Conservation (phyloP, 2,329 filamentous ascomycete genomes). For the Fusarium veterinarium region DNA sequence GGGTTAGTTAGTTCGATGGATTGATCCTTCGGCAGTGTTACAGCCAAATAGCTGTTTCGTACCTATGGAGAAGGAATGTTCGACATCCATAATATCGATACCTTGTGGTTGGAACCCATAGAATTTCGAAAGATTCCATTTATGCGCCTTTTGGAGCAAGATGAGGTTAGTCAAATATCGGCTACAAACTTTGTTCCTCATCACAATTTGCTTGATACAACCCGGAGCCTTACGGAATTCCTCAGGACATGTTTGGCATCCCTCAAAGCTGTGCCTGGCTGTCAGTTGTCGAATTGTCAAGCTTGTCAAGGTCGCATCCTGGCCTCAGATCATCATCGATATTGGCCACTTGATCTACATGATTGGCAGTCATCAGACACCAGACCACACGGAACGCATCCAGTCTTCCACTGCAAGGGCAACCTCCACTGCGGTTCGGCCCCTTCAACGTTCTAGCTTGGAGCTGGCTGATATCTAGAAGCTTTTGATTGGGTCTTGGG, state of each 20-base stretch:
- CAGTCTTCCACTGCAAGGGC: constrained; percentile 36
- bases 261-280: constrained; percentile 20
- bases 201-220: background rate
- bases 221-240: background rate
- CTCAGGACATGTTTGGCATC: background rate
- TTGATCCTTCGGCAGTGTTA: constrained; percentile 5
- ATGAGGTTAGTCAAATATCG: background rate
- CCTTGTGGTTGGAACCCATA: background rate
- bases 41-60: background rate
- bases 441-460: constrained; percentile 30
- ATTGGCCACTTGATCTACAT: constrained; percentile 29
- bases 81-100: background rate
- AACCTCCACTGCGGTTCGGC: constrained; percentile 38
- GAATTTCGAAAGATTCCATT: background rate
- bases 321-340: constrained; percentile 35
- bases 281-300: constrained; percentile 5
- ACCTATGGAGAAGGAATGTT: background rate
- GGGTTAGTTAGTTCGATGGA: background rate
- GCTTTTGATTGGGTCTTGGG: constrained; percentile 19
- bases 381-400: constrained; percentile 33
- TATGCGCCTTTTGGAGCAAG: background rate
- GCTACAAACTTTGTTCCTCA: background rate
- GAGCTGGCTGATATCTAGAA: constrained; percentile 14
- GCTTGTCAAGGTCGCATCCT: constrained; percentile 33
- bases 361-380: constrained; percentile 22